Conservation (phyloP, 2,329 filamentous ascomycete species). For the Diaporthe vexans region DNA sequence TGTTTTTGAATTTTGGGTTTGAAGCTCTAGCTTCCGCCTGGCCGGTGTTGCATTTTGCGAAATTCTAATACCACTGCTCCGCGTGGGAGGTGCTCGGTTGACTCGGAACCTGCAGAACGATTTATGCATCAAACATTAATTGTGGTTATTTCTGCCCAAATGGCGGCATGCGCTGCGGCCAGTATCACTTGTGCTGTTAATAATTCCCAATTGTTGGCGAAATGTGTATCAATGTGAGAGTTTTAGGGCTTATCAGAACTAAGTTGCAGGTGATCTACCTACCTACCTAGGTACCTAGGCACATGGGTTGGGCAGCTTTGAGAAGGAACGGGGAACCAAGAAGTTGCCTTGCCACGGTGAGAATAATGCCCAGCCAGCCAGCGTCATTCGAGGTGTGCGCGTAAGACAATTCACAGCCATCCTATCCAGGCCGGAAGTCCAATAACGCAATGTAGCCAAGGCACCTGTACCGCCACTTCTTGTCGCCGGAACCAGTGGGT, state of each 20-base stretch:
- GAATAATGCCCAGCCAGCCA: not conserved
- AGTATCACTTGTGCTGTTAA: not conserved
- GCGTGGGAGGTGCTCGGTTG: not conserved
- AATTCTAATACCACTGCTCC: not conserved
- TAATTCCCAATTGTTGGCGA: not conserved
- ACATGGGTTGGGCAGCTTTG: not conserved
- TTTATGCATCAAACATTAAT: not conserved
- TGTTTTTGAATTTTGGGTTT: not conserved
- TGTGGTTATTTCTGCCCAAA: not conserved
- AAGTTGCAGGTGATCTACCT: not conserved
- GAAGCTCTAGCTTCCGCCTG: not conserved
- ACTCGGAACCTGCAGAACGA: not conserved
- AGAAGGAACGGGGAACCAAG: not conserved
- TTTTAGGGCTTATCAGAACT: not conserved
- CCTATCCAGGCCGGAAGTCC: not conserved
- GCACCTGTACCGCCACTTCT: not conserved
- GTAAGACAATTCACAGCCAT: not conserved
- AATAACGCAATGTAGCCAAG: slow-evolving; percentile 9
- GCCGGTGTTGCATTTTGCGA: not conserved
- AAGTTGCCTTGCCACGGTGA: not conserved
- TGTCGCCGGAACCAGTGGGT: not conserved
- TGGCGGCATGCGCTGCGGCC: too few species aligned
- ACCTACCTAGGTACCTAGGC: too few species aligned
- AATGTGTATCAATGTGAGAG: too few species aligned
- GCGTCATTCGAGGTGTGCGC: too few species aligned